A percentile compares a stretch with the other conserved stretches of the same genome.
Conservation (phyloP, 2,329 filamentous ascomycete species). For the Ramichloridium luteum region DNA sequence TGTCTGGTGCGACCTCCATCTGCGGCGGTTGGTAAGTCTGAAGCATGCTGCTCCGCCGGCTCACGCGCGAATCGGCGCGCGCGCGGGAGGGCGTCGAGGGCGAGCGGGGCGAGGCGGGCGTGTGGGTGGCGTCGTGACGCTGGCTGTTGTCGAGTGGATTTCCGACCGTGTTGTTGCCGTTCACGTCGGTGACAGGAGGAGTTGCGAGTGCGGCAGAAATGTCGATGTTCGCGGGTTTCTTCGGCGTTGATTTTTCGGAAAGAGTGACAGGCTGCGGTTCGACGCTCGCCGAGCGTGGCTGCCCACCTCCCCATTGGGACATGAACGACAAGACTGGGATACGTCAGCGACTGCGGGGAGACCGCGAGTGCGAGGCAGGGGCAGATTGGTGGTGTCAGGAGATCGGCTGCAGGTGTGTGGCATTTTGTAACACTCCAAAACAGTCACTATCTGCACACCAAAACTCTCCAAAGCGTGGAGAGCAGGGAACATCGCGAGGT, state of each 20-base stretch:
- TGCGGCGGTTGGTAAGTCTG: slow-evolving; percentile 74
- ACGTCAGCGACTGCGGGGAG: no score
- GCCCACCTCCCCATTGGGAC: slow-evolving; percentile 55
- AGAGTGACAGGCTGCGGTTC: slow-evolving; percentile 15
- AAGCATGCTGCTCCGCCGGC: slow-evolving; percentile 70
- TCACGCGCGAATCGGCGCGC: slow-evolving; percentile 36
- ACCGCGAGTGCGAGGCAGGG: no score
- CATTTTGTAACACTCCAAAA: no score
- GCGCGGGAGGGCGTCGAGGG: slow-evolving; percentile 28
- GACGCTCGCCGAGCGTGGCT: slow-evolving; percentile 27
- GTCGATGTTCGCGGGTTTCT: slow-evolving; percentile 16
- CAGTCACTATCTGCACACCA: no score
- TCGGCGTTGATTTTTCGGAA: slow-evolving; percentile 8
- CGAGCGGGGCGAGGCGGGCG: slow-evolving; percentile 27
- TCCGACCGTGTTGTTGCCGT: background rate
- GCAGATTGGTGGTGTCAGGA: no score
- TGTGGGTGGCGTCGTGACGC: slow-evolving; percentile 5
- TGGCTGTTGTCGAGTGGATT: slow-evolving; percentile 5
- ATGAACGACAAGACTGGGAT: slow-evolving; percentile 83
- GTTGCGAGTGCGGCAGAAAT: slow-evolving; percentile 13
- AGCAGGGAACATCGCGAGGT: no score
- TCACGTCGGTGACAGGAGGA: slow-evolving; percentile 3
- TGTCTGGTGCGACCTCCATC: slow-evolving; percentile 76
- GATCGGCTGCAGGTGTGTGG: no score
- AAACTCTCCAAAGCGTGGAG: no score